Evolutionary conservation across 106 monocot genomes (phyloP).

Genomic region (Chionographis japonica): DNA sequence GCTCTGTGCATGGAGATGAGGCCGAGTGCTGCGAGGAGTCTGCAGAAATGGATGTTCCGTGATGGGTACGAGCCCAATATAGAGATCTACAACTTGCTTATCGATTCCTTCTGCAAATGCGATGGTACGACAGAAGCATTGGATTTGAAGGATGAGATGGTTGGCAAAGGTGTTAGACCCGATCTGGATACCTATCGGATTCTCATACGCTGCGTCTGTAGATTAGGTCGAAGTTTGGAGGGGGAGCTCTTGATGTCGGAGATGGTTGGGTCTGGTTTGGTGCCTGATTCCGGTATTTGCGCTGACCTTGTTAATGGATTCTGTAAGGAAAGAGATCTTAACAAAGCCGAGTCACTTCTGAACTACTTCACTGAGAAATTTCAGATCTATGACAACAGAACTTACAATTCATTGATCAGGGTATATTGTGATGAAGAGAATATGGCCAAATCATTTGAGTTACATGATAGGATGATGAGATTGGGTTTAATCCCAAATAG

Average conservation of each 20-base stretch:
- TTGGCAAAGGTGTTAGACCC: conserved; percentile 28
- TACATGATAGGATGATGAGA: conserved; percentile 67
- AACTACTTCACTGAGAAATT: conserved; percentile 37
- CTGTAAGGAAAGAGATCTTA: conserved; percentile 32
- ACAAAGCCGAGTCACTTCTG: conserved; percentile 61
- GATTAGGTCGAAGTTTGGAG: conserved; percentile 31
- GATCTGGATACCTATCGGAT: conserved; percentile 39
- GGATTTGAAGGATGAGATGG: conserved; percentile 65
- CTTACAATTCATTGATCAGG: conserved; percentile 60
- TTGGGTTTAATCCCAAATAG: conserved; percentile 65
- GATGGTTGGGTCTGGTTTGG: conserved; percentile 34
- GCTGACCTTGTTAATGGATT: conserved; percentile 40
- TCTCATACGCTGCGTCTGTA: conserved; percentile 52
- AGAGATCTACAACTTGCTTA: conserved; percentile 51
- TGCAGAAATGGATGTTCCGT: conserved; percentile 39
- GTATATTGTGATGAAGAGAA: conserved; percentile 34
- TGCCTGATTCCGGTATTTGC: conserved; percentile 52
- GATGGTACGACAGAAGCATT: conserved; percentile 35
- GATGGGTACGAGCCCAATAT: conserved; percentile 43
- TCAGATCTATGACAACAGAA: conserved; percentile 34
- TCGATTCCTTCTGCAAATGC: conserved; percentile 48
- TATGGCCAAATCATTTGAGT: conserved; percentile 36
- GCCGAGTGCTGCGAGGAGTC: conserved; percentile 65
- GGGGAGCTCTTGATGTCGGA: conserved; percentile 63
- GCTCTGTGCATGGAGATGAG: conserved; percentile 53